Percentiles rank a stretch among this genome's conserved stretches.
Evolutionary conservation across 345 rosid genomes (phyloP).

Genomic region (Garcia nutans): DNA sequence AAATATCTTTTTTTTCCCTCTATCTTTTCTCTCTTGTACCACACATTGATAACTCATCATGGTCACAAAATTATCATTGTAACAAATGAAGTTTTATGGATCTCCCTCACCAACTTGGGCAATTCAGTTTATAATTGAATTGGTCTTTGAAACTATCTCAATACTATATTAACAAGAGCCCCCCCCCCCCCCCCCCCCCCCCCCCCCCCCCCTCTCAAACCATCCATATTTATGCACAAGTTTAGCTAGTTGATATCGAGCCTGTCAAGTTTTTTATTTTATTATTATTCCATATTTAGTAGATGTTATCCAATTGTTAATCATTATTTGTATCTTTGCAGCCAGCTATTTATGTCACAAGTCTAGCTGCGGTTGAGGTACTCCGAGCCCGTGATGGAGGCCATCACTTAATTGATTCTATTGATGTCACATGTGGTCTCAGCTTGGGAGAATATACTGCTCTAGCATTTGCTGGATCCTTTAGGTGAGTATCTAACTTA

Average conservation of each 20-base stretch:
- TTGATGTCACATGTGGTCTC: constrained; percentile 93
- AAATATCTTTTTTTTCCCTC: no score
- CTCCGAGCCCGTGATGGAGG: constrained; percentile 87
- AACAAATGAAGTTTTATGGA: no score
- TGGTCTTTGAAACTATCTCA: background rate
- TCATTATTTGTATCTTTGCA: constrained; percentile 30
- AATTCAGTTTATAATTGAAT: background rate
- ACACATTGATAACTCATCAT: no score
- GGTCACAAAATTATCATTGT: no score
- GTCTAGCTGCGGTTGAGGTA: constrained; percentile 95
- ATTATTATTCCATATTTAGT: background rate
- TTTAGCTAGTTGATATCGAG: background rate
- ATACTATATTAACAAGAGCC: no score
- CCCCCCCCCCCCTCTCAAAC: background rate
- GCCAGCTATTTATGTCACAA: constrained; percentile 99
- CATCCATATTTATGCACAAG: background rate
- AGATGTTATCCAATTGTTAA: constrained; percentile 5
- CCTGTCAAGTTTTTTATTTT: background rate
- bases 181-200: background rate
- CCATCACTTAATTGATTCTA: constrained; percentile 78
- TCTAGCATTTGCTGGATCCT: constrained; percentile 90
- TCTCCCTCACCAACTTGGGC: no score
- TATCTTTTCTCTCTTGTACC: no score
- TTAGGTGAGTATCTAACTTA: constrained; percentile 54
- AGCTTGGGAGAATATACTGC: constrained; percentile 99